phyloP scores from a whole-genome alignment of 768 basidiomycete genomes.

The Austroboletus eburneus region DNA sequence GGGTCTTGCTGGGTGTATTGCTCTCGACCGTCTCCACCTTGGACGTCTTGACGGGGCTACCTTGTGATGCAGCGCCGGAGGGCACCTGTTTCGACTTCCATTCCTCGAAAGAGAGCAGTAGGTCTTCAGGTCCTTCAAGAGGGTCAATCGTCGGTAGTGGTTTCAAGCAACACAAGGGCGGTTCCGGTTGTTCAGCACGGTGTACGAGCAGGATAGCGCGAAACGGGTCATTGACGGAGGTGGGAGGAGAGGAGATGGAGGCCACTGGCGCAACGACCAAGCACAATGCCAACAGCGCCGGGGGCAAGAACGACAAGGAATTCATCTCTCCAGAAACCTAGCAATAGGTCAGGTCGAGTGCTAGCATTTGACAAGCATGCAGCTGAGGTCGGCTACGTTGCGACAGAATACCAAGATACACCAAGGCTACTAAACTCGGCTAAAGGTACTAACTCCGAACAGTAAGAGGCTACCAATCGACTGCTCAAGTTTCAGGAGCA shows the following conservation, averaged over 20 bases:
- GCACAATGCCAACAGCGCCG: conserved; percentile 27
- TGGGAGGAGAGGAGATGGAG: conserved; percentile 27
- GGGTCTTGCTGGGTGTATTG: neutral
- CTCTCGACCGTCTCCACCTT: conserved; percentile 5
- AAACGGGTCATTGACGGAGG: conserved; percentile 56
- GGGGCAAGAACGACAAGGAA: conserved; percentile 5
- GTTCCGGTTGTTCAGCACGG: conserved; percentile 43
- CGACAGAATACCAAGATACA: neutral
- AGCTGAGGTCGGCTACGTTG: conserved; percentile 8
- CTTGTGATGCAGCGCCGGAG: conserved; percentile 35
- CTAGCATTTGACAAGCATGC: conserved; percentile 7
- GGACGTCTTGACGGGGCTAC: conserved; percentile 13
- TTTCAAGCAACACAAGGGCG: conserved; percentile 66
- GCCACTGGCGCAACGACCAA: conserved; percentile 31
- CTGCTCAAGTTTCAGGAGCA: too few relatives aligned
- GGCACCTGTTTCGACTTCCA: conserved; percentile 80
- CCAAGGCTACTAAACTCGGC: neutral
- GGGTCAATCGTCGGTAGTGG: conserved; percentile 37
- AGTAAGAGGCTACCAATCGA: too few relatives aligned
- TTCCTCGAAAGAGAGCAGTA: conserved; percentile 80
- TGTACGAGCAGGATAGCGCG: conserved; percentile 48
- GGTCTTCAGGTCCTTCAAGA: conserved; percentile 48
- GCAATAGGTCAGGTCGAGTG: neutral
- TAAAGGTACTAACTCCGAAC: neutral
- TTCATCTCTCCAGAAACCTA: conserved; percentile 10